These are phyloP conservation scores for Chloranthus sessilifolius DNA, from an alignment of 164 flowering plant genomes.

Conservation along the genomic window DNA sequence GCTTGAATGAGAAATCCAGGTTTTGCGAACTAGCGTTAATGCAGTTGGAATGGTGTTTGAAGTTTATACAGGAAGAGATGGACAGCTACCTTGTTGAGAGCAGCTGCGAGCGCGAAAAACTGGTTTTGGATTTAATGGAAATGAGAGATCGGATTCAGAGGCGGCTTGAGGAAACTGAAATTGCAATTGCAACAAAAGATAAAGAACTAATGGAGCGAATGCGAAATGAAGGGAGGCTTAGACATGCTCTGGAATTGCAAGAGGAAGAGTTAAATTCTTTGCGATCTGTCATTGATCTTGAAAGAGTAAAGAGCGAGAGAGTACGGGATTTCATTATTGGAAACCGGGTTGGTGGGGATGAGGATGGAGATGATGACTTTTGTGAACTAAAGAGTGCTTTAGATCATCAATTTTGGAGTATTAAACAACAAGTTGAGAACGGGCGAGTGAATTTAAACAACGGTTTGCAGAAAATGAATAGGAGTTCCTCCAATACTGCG, in stretches of 20 bases:
- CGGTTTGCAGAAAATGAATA: conserved; percentile 17
- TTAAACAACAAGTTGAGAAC: conserved; percentile 48
- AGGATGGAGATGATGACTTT: conserved; percentile 32
- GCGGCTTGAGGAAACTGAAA: conserved; percentile 49
- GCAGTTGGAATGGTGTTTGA: conserved; percentile 68
- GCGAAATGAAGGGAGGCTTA: conserved; percentile 47
- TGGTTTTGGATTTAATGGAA: conserved; percentile 43
- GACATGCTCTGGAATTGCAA: conserved; percentile 45
- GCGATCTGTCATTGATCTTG: conserved; percentile 24
- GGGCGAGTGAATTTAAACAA: conserved; percentile 20
- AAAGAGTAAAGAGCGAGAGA: conserved; percentile 27
- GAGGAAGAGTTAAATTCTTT: conserved; percentile 44
- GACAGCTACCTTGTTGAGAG: conserved; percentile 32
- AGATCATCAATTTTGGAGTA: conserved; percentile 51
- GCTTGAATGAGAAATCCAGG: conserved; percentile 59
- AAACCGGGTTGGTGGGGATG: conserved; percentile 19
- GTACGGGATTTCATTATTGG: conserved; percentile 14
- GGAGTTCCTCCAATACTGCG: neutral
- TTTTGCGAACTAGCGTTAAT: conserved; percentile 75
- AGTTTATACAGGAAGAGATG: conserved; percentile 52
- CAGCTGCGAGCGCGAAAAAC: conserved; percentile 31
- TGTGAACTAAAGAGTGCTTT: conserved; percentile 43
- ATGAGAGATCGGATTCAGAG: conserved; percentile 53
- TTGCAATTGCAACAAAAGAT: conserved; percentile 50
- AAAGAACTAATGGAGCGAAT: conserved; percentile 39